Conservation (phyloP, 331 rosid species). For the Dryas integrifolia region DNA sequence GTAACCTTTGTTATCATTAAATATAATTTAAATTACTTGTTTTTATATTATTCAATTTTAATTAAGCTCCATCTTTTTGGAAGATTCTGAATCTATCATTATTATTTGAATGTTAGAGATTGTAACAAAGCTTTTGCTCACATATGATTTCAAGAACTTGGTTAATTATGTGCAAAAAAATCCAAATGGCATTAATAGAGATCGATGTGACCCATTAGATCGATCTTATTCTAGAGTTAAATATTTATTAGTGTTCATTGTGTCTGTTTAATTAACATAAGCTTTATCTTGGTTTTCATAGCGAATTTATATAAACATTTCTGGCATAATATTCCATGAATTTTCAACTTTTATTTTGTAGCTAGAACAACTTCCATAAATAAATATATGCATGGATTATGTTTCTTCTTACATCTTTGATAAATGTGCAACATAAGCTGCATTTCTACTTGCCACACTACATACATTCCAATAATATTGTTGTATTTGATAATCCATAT, state of each 20-base stretch:
- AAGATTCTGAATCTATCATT: constrained; percentile 5
- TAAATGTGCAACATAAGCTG: too few species aligned
- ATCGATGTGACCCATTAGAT: constrained; percentile 9
- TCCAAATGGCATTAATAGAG: background rate
- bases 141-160: constrained; percentile 11
- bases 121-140: background rate
- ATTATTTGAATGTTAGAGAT: constrained; percentile 14
- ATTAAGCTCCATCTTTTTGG: background rate
- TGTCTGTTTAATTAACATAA: background rate
- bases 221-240: constrained; percentile 7
- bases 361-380: background rate
- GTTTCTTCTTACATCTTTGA: too few species aligned
- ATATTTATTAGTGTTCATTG: background rate
- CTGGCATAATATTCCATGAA: background rate
- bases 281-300: background rate
- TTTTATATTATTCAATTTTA: background rate
- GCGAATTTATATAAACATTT: background rate
- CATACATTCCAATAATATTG: too few species aligned
- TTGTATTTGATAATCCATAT: too few species aligned
- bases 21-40: background rate
- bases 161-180: background rate
- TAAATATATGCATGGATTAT: too few species aligned
- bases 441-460: too few species aligned
- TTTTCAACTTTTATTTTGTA: background rate
- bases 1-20: background rate